phyloP scores from a whole-genome alignment of 2,329 filamentous ascomycete species.

The Claviceps sp. region DNA sequence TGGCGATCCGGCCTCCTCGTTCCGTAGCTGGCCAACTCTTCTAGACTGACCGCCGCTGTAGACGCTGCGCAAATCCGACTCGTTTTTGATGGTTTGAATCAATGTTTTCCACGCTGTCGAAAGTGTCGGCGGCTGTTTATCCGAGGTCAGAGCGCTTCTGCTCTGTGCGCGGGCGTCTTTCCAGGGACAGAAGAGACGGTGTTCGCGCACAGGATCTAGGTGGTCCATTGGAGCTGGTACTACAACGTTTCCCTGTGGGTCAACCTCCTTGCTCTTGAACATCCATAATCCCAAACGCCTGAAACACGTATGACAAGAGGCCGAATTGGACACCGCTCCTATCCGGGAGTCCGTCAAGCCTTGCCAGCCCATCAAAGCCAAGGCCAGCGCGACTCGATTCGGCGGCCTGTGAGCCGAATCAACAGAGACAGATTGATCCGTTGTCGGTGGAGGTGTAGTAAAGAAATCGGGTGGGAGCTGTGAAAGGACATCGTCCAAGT shows the following conservation, averaged over 20 bases:
- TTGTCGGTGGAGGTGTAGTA: slow-evolving; percentile 23
- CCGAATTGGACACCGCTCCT: slow-evolving; percentile 54
- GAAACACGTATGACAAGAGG: slow-evolving; percentile 74
- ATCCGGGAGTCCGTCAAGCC: slow-evolving; percentile 42
- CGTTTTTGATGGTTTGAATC: slow-evolving; percentile 41
- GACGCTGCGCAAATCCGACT: slow-evolving; percentile 35
- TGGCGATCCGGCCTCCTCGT: not conserved
- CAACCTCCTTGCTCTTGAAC: slow-evolving; percentile 64
- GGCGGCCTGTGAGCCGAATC: slow-evolving; percentile 18
- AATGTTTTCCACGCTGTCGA: slow-evolving; percentile 43
- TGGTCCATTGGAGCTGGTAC: slow-evolving; percentile 49
- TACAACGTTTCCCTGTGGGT: slow-evolving; percentile 36
- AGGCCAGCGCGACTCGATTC: slow-evolving; percentile 49
- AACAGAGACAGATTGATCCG: slow-evolving; percentile 14
- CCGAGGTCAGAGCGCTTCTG: slow-evolving; percentile 18
- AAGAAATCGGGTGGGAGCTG: slow-evolving; percentile 45
- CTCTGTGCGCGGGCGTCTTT: slow-evolving; percentile 50
- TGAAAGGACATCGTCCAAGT: slow-evolving; percentile 34
- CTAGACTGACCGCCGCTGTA: slow-evolving; percentile 18
- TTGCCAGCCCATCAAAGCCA: slow-evolving; percentile 68
- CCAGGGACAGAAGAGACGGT: slow-evolving; percentile 79
- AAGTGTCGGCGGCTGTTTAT: slow-evolving; percentile 16
- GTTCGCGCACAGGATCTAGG: slow-evolving; percentile 57
- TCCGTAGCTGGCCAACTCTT: slow-evolving; percentile 10
- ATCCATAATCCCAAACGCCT: slow-evolving; percentile 87